These are phyloP conservation scores for Neonectria neomacrospora DNA, from an alignment of 2,329 filamentous ascomycete genomes.

Conservation along the genomic window DNA sequence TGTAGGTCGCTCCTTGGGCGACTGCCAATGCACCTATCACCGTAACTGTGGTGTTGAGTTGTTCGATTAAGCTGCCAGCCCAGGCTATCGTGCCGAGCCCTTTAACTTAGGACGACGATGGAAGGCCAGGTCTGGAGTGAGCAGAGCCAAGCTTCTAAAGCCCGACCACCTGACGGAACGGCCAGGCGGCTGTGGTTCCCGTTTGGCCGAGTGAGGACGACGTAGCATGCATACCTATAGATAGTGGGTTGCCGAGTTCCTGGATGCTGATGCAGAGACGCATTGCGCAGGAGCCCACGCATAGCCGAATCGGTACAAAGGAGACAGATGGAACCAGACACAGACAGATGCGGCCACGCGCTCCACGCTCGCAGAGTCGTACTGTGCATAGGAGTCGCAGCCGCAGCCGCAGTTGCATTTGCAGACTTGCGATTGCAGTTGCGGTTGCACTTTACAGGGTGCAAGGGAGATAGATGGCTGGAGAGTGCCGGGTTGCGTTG, in stretches of 20 bases:
- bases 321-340: slow-evolving; percentile 14
- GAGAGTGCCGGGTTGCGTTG: neutral
- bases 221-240: slow-evolving; percentile 5
- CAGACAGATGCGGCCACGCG: slow-evolving; percentile 8
- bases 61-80: slow-evolving; percentile 1
- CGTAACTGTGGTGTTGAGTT: slow-evolving; percentile 14
- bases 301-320: slow-evolving; percentile 6
- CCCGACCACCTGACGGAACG: neutral
- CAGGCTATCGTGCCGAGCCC: slow-evolving; percentile 1
- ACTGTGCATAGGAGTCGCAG: slow-evolving; percentile 5
- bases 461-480: neutral
- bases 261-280: slow-evolving; percentile 7
- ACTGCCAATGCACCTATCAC: slow-evolving; percentile 16
- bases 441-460: neutral
- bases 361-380: slow-evolving; percentile 10
- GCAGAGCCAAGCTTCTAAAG: slow-evolving; percentile 1
- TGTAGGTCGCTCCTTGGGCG: slow-evolving; percentile 1
- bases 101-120: slow-evolving; percentile 11
- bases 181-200: slow-evolving; percentile 15
- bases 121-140: slow-evolving; percentile 18
- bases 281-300: slow-evolving; percentile 2
- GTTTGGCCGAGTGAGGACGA: slow-evolving; percentile 13
- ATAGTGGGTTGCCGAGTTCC: slow-evolving; percentile 4
- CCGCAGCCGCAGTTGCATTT: slow-evolving; percentile 12
- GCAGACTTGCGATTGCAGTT: neutral